These are phyloP conservation scores for Camellia japonica DNA, from an alignment of 148 eudicot species.

Conservation along the genomic window DNA sequence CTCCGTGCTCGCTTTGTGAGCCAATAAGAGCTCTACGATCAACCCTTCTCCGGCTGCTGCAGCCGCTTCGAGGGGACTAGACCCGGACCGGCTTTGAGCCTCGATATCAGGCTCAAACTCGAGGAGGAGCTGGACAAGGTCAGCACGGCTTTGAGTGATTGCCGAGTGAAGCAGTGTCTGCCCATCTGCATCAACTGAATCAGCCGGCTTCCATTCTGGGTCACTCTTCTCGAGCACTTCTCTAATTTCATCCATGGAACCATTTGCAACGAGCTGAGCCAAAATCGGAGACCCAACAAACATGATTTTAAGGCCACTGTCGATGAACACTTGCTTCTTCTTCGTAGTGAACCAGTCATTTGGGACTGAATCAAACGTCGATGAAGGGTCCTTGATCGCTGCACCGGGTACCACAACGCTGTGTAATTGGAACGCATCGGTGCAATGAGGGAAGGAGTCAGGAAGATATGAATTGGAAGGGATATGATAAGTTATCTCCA, in stretches of 20 bases:
- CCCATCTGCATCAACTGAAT: constrained; percentile 40
- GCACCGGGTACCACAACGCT: constrained; percentile 59
- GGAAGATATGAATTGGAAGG: constrained; percentile 37
- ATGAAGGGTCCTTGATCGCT: constrained; percentile 27
- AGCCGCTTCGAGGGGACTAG: constrained; percentile 47
- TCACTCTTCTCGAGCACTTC: constrained; percentile 51
- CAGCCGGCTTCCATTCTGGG: constrained; percentile 37
- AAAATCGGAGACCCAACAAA: constrained; percentile 45
- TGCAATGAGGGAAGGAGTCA: constrained; percentile 32
- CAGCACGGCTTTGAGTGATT: constrained; percentile 38
- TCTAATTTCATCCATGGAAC: constrained; percentile 45
- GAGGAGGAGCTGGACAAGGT: constrained; percentile 39
- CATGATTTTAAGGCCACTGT: constrained; percentile 44
- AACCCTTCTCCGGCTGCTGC: constrained; percentile 38
- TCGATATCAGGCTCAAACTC: constrained; percentile 46
- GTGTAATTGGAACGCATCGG: constrained; percentile 45
- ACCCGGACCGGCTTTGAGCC: constrained; percentile 28
- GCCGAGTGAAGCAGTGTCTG: constrained; percentile 48
- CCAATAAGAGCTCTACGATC: constrained; percentile 50
- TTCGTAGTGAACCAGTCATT: constrained; percentile 51
- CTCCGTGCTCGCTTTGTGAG: constrained; percentile 33
- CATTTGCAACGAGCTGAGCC: constrained; percentile 31
- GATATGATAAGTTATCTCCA: constrained; percentile 36
- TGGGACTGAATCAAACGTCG: constrained; percentile 32
- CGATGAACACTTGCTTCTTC: constrained; percentile 53